phyloP scores from a whole-genome alignment of 192 early-diverging fungal species.

The Podila minutissima region DNA sequence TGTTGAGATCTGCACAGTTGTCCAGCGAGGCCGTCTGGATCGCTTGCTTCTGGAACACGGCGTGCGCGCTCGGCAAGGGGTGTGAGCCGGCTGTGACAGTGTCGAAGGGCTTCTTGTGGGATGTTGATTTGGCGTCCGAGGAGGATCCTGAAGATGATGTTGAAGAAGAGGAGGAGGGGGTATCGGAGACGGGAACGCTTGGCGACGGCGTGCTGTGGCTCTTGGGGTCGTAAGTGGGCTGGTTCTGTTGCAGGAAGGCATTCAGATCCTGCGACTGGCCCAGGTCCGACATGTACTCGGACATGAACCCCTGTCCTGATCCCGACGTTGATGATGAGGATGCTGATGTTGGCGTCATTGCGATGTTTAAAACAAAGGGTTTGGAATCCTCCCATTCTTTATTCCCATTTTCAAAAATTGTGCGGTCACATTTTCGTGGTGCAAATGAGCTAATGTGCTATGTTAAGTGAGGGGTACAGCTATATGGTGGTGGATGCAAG shows the following conservation, averaged over 20 bases:
- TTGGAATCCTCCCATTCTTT: too few species aligned
- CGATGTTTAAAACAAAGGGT: neutral
- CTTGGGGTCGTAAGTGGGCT: constrained; percentile 31
- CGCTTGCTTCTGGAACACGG: constrained; percentile 25
- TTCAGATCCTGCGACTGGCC: constrained; percentile 41
- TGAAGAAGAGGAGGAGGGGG: constrained; percentile 8
- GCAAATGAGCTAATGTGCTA: too few species aligned
- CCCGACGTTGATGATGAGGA: constrained; percentile 12
- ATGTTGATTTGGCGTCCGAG: neutral
- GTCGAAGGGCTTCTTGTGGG: constrained; percentile 1
- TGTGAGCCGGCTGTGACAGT: constrained; percentile 10
- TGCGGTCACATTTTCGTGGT: too few species aligned
- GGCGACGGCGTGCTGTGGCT: constrained; percentile 1
- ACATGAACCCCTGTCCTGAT: constrained; percentile 30
- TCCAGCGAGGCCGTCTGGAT: constrained; percentile 30
- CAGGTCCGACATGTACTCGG: constrained; percentile 46
- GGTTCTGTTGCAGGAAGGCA: constrained; percentile 47
- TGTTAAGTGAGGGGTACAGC: too few species aligned
- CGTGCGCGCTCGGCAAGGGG: constrained; percentile 9
- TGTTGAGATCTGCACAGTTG: constrained; percentile 47
- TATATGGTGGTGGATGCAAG: too few species aligned
- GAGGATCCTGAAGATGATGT: constrained; percentile 4
- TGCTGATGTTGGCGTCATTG: constrained; percentile 18
- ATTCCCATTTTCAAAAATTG: too few species aligned
- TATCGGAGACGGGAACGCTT: neutral